Base-by-base conservation (phyloP, 139 green algal genomes). In the Coelastrella sp. region DNA sequence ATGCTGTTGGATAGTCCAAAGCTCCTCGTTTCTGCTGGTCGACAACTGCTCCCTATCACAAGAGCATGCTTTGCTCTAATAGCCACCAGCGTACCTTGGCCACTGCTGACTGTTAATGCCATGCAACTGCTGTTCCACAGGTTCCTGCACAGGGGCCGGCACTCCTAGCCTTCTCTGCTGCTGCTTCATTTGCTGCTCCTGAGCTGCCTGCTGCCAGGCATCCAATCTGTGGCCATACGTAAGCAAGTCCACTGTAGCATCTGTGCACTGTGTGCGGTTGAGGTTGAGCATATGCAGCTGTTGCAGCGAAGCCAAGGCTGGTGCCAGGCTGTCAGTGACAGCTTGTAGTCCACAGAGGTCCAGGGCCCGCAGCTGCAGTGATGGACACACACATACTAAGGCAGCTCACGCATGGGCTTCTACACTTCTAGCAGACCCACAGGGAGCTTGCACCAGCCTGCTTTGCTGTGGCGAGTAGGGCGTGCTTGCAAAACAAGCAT, bases 221-320 rank as follows among this genome's bases (percentile, higher is more conserved):
- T 75, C 74, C 60, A 77, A 64, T 54, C 85, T 57, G 11, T 68
- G 71, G 5, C 85, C 92, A 57, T 93, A 94, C 0, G 92, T 94
- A 2, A 94, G 89, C 58, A 66, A 81, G 2, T 75, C 89, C 13
- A 94, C 64, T 4, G 81, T 88, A 2, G 68, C n/a, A 20, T 94
- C 92, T 6, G 85, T 89, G 56, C 86, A 85, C 3, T 19, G 61
- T 10, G 89, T 93, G 86, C 74, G 13, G 74, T 65, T 88, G 32
- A 94, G 65, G 78, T 93, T 85, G 13, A 94, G 74, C 57, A 86
- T 86, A n/a, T 73, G 56, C 81, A 92, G 89, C 74, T 85, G 73
- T n/a, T 13, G 60, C 54, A 94, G 73, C 4, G 71, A 19, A 13
- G 66, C 89, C 89, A 94, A 85, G 5, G 88, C 66, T 2, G 81